A percentile compares a stretch with the other conserved stretches of the same genome.
phyloP scores from a whole-genome alignment of 2,329 filamentous ascomycete genomes.

The Microsporum ferrugineum region DNA sequence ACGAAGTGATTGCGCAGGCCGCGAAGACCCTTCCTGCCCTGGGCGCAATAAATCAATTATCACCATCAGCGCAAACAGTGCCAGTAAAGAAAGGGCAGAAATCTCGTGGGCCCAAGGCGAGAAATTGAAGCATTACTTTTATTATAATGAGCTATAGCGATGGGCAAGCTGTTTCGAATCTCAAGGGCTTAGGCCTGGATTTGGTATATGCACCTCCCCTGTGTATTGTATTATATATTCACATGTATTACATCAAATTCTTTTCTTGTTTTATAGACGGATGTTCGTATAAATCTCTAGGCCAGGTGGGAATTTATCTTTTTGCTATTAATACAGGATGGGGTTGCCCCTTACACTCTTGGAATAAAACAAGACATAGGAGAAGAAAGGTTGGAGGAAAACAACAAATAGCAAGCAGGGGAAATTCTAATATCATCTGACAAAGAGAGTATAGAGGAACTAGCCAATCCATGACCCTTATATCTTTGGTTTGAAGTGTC shows the following conservation, averaged over 20 bases:
- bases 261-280: background rate
- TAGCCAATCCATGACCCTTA: background rate
- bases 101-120: background rate
- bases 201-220: background rate
- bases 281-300: background rate
- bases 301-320: background rate
- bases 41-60: background rate
- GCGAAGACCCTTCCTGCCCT: constrained; percentile 21
- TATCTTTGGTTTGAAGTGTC: background rate
- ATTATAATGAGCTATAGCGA: background rate
- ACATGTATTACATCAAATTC: background rate
- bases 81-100: background rate
- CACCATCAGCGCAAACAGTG: background rate
- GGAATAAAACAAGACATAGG: background rate
- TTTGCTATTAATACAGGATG: background rate
- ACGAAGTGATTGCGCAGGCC: constrained; percentile 29
- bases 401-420: background rate
- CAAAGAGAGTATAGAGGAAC: background rate
- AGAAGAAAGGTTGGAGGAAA: background rate
- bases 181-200: background rate
- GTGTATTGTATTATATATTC: constrained; percentile 3
- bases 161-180: background rate
- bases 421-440: background rate
- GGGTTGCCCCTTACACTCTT: background rate
- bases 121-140: background rate